Conservation (phyloP, 164 flowering plant genomes). For the Tetrastigma voinierianum region DNA sequence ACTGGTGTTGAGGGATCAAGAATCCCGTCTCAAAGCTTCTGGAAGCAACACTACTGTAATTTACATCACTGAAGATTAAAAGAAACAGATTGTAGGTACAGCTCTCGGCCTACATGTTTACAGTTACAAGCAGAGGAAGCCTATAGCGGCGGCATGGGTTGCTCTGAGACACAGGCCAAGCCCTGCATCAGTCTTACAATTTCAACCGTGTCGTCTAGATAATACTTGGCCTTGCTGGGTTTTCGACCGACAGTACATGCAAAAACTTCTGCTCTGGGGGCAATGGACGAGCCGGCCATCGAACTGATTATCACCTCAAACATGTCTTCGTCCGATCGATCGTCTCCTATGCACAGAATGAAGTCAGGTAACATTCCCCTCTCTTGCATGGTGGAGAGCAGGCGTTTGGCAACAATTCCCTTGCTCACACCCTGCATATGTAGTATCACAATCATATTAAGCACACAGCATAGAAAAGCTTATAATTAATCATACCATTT, state of each 20-base stretch:
- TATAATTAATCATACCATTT: neutral
- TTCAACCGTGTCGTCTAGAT: conserved; percentile 64
- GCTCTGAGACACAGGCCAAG: conserved; percentile 60
- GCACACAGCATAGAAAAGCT: neutral
- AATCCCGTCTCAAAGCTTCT: neutral
- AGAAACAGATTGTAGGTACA: neutral
- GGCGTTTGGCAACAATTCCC: conserved; percentile 61
- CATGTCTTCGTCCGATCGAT: conserved; percentile 82
- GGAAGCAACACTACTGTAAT: conserved; percentile 9
- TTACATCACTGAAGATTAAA: conserved; percentile 1
- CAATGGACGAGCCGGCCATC: conserved; percentile 40
- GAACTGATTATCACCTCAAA: conserved; percentile 64
- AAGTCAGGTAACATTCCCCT: conserved; percentile 54
- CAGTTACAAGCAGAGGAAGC: conserved; percentile 5
- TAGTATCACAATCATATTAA: neutral
- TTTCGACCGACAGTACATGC: conserved; percentile 69
- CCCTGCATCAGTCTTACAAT: conserved; percentile 65
- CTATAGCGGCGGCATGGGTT: conserved; percentile 12
- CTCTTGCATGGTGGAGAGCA: conserved; percentile 52
- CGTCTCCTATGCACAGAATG: conserved; percentile 81
- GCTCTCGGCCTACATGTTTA: neutral
- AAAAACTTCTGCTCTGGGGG: conserved; percentile 59
- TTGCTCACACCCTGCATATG: conserved; percentile 74
- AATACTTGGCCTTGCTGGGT: conserved; percentile 78
- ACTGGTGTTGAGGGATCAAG: too few relatives aligned